Percentiles rank a stretch among this genome's conserved stretches.
Conservation (phyloP, 2,329 filamentous ascomycete species). For the Falciphora oryzae region DNA sequence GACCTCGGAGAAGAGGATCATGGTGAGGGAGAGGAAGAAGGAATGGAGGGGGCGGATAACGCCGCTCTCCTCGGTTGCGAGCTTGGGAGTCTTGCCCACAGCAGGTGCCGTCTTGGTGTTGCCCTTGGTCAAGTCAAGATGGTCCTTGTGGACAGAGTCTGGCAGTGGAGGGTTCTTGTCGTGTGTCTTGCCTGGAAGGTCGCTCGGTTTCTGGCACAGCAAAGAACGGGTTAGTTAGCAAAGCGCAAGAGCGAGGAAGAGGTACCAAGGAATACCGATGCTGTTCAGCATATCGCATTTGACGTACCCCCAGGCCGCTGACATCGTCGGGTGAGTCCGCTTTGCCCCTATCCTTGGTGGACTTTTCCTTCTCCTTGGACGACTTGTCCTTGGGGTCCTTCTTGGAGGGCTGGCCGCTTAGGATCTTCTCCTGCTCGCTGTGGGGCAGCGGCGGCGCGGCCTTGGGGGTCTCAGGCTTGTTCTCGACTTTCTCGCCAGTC, state of each 20-base stretch:
- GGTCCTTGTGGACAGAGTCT: constrained; percentile 58
- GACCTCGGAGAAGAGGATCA: constrained; percentile 96
- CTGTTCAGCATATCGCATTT: neutral
- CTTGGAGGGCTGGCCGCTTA: constrained; percentile 31
- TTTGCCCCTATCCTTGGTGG: constrained; percentile 35
- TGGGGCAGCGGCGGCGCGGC: constrained; percentile 77
- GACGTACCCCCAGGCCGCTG: constrained; percentile 52
- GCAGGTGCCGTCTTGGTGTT: constrained; percentile 14
- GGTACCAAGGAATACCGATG: neutral
- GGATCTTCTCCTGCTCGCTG: constrained; percentile 68
- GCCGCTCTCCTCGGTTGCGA: constrained; percentile 38
- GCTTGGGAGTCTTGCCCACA: constrained; percentile 22
- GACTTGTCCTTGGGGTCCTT: constrained; percentile 33
- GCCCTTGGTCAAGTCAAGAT: constrained; percentile 47
- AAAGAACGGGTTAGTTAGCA: constrained; percentile 10
- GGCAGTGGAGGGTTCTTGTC: constrained; percentile 68
- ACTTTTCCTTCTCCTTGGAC: constrained; percentile 34
- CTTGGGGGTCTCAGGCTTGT: constrained; percentile 77
- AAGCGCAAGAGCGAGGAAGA: neutral
- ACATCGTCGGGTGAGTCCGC: constrained; percentile 28
- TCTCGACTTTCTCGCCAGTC: constrained; percentile 60
- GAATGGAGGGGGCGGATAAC: constrained; percentile 81
- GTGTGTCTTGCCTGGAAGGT: constrained; percentile 73
- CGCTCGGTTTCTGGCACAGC: constrained; percentile 63
- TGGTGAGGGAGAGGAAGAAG: constrained; percentile 84